Evolutionary conservation across 768 basidiomycete genomes (phyloP).

Genomic region (Pleurotus citrinopileatus): DNA sequence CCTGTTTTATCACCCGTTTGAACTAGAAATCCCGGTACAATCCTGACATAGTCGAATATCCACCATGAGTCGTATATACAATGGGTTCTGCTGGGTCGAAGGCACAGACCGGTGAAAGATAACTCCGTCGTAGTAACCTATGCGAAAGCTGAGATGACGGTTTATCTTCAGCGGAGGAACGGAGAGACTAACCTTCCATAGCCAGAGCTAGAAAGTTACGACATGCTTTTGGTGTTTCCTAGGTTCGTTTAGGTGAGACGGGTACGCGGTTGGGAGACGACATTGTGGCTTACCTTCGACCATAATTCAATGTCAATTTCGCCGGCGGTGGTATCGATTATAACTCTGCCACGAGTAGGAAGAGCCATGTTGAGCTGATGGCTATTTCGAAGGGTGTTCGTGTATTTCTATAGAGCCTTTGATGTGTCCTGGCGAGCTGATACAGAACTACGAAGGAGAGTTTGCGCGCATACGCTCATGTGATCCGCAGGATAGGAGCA

Average conservation of each 20-base stretch:
- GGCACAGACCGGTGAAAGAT: conserved; percentile 80
- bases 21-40: conserved; percentile 89
- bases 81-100: neutral
- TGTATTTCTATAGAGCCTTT: too few relatives aligned
- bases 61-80: neutral
- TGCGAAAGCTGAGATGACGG: neutral
- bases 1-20: conserved; percentile 95
- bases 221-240: conserved; percentile 95
- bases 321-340: conserved; percentile 86
- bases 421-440: too few relatives aligned
- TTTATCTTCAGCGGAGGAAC: neutral
- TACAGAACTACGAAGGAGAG: too few relatives aligned
- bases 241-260: neutral
- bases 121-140: conserved; percentile 95
- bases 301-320: conserved; percentile 90
- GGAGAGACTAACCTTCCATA: conserved; percentile 74
- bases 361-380: conserved; percentile 80
- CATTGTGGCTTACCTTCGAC: conserved; percentile 60
- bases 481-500: too few relatives aligned
- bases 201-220: conserved; percentile 87
- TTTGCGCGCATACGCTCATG: too few relatives aligned
- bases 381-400: too few relatives aligned
- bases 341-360: conserved; percentile 82
- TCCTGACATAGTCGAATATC: conserved; percentile 32
- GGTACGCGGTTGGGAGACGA: neutral